Evolutionary conservation across 2,329 filamentous ascomycete genomes (phyloP).

Genomic region (Tolypocladium capitatum): DNA sequence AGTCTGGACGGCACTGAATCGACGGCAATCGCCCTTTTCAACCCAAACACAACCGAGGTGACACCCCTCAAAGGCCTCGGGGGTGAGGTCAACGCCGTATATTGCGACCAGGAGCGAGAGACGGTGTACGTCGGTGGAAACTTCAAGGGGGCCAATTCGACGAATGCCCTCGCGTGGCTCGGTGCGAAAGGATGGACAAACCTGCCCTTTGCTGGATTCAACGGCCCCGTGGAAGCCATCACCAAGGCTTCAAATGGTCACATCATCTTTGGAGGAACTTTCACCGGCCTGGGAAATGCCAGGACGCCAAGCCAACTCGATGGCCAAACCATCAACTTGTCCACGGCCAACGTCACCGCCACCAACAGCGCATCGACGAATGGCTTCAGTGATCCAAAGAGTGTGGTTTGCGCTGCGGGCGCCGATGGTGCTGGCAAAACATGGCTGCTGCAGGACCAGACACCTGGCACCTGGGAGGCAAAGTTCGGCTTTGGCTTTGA

Average conservation of each 20-base stretch:
- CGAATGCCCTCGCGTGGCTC: conserved; percentile 79
- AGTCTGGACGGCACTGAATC: conserved; percentile 67
- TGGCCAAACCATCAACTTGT: conserved; percentile 72
- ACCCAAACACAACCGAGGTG: conserved; percentile 57
- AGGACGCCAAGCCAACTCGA: conserved; percentile 54
- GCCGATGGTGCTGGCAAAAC: conserved; percentile 60
- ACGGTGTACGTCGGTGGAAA: conserved; percentile 87
- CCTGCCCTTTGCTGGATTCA: conserved; percentile 86
- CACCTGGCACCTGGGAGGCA: conserved; percentile 71
- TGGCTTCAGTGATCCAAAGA: conserved; percentile 63
- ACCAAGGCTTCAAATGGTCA: conserved; percentile 66
- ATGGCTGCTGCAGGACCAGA: conserved; percentile 63
- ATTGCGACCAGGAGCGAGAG: conserved; percentile 64
- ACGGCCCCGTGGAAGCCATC: conserved; percentile 81
- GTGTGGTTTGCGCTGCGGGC: conserved; percentile 64
- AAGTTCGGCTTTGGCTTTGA: conserved; percentile 71
- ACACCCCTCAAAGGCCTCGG: conserved; percentile 67
- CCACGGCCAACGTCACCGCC: conserved; percentile 59
- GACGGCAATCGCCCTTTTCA: conserved; percentile 67
- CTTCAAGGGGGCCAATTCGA: conserved; percentile 68
- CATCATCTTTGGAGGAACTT: conserved; percentile 83
- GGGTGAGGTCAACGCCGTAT: conserved; percentile 68
- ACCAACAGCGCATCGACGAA: conserved; percentile 45
- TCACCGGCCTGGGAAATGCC: conserved; percentile 76
- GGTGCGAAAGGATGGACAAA: conserved; percentile 57